Evolutionary conservation across 163 green algal genomes (phyloP).

Genomic region (Scenedesmus sp.): DNA sequence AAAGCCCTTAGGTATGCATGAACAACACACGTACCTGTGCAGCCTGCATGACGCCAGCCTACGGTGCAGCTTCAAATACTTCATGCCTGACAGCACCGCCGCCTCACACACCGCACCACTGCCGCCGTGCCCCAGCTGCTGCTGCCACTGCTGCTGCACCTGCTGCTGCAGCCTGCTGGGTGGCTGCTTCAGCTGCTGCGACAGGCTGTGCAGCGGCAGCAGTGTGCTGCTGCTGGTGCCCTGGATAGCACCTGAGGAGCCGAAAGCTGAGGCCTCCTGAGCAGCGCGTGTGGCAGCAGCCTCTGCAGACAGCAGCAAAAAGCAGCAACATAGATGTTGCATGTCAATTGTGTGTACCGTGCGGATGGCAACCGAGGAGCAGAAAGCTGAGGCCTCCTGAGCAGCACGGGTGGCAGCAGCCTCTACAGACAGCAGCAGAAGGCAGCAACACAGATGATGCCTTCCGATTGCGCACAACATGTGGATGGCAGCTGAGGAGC

Average conservation of each 20-base stretch:
- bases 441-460: too few relatives aligned
- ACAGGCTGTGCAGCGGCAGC: neutral
- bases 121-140: neutral
- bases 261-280: slow-evolving; percentile 12
- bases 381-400: slow-evolving; percentile 9
- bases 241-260: slow-evolving; percentile 35
- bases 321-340: too few relatives aligned
- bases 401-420: neutral
- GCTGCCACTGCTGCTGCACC: slow-evolving; percentile 17
- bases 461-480: too few relatives aligned
- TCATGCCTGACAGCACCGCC: slow-evolving; percentile 21
- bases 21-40: slow-evolving; percentile 11
- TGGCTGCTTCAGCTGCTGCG: neutral
- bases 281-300: slow-evolving; percentile 13
- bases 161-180: slow-evolving; percentile 6
- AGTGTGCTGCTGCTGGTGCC: slow-evolving; percentile 51
- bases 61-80: neutral
- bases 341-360: too few relatives aligned
- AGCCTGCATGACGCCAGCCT: slow-evolving; percentile 40
- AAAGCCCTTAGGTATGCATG: neutral
- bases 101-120: slow-evolving; percentile 2
- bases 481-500: slow-evolving; percentile 28
- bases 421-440: neutral
- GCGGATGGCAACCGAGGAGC: slow-evolving; percentile 25
- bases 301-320: neutral